Conservation (phyloP, 106 monocot genomes). For the Dendrobium nobile region DNA sequence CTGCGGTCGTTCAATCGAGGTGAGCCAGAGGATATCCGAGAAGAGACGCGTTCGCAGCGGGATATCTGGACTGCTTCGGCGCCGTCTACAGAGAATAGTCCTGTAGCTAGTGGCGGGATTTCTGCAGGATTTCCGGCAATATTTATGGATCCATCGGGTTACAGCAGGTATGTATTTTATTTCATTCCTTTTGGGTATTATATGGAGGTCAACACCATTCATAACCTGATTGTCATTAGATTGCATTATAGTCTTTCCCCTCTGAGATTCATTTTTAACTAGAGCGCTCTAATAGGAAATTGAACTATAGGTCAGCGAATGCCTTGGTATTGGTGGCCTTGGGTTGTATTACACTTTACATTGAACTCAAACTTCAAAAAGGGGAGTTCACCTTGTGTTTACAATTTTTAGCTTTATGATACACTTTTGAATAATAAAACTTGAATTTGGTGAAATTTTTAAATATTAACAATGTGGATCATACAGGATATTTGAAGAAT, state of each 20-base stretch:
- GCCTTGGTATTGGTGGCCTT: neutral
- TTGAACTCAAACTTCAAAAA: neutral
- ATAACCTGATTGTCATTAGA: neutral
- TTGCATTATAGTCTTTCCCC: neutral
- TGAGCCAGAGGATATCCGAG: too few species aligned
- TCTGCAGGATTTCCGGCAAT: too few species aligned
- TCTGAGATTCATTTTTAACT: neutral
- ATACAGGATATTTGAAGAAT: slow-evolving; percentile 45
- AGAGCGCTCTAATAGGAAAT: neutral
- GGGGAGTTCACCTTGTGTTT: neutral
- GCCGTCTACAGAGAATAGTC: too few species aligned
- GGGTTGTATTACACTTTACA: neutral
- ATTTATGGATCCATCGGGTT: too few species aligned
- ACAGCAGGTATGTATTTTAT: too few species aligned
- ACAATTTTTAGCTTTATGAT: neutral
- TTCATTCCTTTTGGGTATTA: too few species aligned
- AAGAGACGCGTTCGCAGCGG: too few species aligned
- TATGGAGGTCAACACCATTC: neutral
- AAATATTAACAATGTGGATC: slow-evolving; percentile 1
- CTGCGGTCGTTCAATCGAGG: too few species aligned
- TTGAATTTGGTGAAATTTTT: neutral
- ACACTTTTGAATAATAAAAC: neutral
- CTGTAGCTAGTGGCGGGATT: too few species aligned
- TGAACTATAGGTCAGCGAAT: neutral
- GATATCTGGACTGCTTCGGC: too few species aligned